These are phyloP conservation scores for Nitzschia inconspicua DNA, from an alignment of 108 stramenopile genomes.

Conservation along the genomic window DNA sequence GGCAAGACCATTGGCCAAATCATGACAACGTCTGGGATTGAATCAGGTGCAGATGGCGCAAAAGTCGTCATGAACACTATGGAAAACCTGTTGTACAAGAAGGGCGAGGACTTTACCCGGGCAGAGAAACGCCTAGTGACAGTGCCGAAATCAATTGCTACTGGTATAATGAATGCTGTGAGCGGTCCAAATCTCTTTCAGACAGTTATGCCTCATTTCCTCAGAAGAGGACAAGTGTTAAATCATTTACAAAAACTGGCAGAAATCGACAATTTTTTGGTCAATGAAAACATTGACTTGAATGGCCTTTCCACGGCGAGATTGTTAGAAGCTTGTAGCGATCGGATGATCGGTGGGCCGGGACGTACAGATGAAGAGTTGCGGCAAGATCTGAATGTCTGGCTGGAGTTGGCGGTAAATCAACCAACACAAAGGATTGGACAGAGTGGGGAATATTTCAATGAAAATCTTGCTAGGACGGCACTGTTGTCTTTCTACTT, in stretches of 20 bases:
- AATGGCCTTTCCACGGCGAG: conserved; percentile 21
- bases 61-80: conserved; percentile 32
- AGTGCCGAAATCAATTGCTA: conserved; percentile 54
- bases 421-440: conserved; percentile 30
- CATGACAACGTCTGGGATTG: conserved; percentile 15
- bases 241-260: conserved; percentile 52
- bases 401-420: conserved; percentile 54
- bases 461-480: conserved; percentile 74
- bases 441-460: conserved; percentile 42
- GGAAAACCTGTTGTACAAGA: conserved; percentile 31
- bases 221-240: conserved; percentile 51
- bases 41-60: conserved; percentile 33
- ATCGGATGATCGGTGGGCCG: conserved; percentile 63
- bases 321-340: conserved; percentile 66
- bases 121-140: conserved; percentile 21
- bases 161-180: conserved; percentile 52
- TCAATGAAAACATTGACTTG: conserved; percentile 53
- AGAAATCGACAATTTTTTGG: conserved; percentile 66
- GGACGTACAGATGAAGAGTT: conserved; percentile 58
- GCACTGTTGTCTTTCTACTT: conserved; percentile 64
- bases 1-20: conserved; percentile 16
- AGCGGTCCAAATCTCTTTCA: conserved; percentile 41
- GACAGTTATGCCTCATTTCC: conserved; percentile 55
- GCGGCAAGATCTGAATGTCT: conserved; percentile 40
- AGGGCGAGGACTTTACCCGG: conserved; percentile 16